phyloP scores from a whole-genome alignment of 371 early-diverging fungal genomes.

The Encephalitozoon intestinalis region DNA sequence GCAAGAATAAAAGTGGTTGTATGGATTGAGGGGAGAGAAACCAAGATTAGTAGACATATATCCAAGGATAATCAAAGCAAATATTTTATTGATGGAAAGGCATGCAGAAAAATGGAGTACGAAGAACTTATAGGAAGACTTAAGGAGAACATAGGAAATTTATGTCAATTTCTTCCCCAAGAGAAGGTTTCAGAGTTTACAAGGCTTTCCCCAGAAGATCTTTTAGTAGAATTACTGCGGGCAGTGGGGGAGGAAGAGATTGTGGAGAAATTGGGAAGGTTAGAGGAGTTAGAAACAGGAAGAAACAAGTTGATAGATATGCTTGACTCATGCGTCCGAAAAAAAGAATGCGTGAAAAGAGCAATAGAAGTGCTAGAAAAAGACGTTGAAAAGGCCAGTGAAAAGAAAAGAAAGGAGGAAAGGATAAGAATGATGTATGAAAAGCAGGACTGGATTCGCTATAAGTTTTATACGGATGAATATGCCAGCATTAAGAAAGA shows the following conservation, averaged over 20 bases:
- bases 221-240: constrained; percentile 39
- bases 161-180: constrained; percentile 60
- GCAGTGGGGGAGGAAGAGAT: constrained; percentile 23
- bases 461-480: constrained; percentile 29
- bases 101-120: constrained; percentile 25
- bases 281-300: constrained; percentile 17
- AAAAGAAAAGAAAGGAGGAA: constrained; percentile 38
- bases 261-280: constrained; percentile 28
- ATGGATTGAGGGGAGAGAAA: background rate
- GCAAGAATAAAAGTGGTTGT: constrained; percentile 36
- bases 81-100: constrained; percentile 47
- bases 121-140: constrained; percentile 33
- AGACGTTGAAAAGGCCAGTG: constrained; percentile 38
- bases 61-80: constrained; percentile 24
- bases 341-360: constrained; percentile 19
- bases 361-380: constrained; percentile 33
- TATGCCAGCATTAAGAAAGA: constrained; percentile 14
- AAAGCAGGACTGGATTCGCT: constrained; percentile 30
- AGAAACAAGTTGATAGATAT: constrained; percentile 7
- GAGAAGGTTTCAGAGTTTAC: constrained; percentile 61
- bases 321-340: background rate
- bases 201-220: constrained; percentile 50
- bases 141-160: constrained; percentile 53
- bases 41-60: constrained; percentile 24
- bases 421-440: constrained; percentile 41